These are phyloP conservation scores for Apiosordaria backusii DNA, from an alignment of 495 filamentous ascomycete genomes.

Conservation along the genomic window DNA sequence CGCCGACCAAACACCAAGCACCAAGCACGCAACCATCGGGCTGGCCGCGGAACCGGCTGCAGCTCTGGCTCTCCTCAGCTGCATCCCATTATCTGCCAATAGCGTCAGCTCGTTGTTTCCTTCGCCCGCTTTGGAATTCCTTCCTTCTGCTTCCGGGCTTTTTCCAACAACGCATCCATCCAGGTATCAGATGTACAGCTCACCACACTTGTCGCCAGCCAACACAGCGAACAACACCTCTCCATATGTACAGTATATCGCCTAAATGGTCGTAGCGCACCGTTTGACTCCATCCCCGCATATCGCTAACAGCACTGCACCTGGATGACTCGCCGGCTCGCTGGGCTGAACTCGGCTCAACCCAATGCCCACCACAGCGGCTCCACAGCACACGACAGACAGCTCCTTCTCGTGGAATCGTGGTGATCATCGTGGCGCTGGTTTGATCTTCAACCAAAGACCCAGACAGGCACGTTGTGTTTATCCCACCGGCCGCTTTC, in stretches of 20 bases:
- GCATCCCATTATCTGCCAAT: neutral
- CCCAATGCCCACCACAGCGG: neutral
- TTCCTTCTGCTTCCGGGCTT: neutral
- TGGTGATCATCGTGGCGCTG: neutral
- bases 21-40: neutral
- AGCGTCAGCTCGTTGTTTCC: neutral
- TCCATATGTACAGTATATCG: too few species aligned
- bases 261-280: neutral
- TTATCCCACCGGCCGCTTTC: neutral
- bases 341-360: neutral
- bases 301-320: too few species aligned
- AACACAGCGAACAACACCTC: too few species aligned
- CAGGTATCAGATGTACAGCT: neutral
- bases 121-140: neutral
- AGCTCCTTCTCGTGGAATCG: neutral
- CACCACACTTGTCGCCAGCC: neutral
- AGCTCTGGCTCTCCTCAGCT: neutral
- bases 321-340: neutral
- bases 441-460: slow-evolving; percentile 4
- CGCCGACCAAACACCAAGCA: slow-evolving; percentile 3
- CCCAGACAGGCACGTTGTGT: too few species aligned
- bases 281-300: neutral
- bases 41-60: neutral
- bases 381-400: too few species aligned
- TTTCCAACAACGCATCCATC: neutral